Percentiles rank a stretch among this genome's conserved stretches.
Evolutionary conservation across 768 basidiomycete genomes (phyloP).

Genomic region (Naematelia aurantialba): DNA sequence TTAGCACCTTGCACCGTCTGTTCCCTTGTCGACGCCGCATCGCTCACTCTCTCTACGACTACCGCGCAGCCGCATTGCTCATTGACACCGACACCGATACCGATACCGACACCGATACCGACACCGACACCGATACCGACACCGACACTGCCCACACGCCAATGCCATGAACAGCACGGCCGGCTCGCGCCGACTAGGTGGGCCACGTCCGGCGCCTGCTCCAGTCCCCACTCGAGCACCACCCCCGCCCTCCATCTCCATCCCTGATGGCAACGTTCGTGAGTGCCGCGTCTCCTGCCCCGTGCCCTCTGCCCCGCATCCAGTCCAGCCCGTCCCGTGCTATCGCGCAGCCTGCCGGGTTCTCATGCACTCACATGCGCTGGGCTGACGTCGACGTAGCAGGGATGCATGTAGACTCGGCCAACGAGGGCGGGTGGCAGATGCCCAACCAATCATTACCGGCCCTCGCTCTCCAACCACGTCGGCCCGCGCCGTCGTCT

Average conservation of each 20-base stretch:
- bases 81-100: too few species aligned
- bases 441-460: slow-evolving; percentile 22
- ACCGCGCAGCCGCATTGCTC: too few species aligned
- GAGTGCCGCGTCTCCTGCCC: slow-evolving; percentile 15
- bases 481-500: slow-evolving; percentile 13
- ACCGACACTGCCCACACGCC: background rate
- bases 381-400: slow-evolving; percentile 17
- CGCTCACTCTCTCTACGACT: too few species aligned
- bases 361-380: too few species aligned
- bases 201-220: slow-evolving; percentile 31
- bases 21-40: too few species aligned
- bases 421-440: slow-evolving; percentile 40
- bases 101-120: too few species aligned
- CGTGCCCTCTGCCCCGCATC: background rate
- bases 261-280: slow-evolving; percentile 51
- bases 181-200: slow-evolving; percentile 17
- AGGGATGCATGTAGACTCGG: slow-evolving; percentile 45
- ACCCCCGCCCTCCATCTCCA: slow-evolving; percentile 36
- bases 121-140: background rate
- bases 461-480: slow-evolving; percentile 23
- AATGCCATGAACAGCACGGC: slow-evolving; percentile 4
- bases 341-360: background rate
- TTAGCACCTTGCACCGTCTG: too few species aligned
- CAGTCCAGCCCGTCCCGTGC: background rate
- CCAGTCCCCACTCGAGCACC: slow-evolving; percentile 10